Base-by-base conservation (phyloP, 495 filamentous ascomycete genomes). In the Penicillium bialowiezense region DNA sequence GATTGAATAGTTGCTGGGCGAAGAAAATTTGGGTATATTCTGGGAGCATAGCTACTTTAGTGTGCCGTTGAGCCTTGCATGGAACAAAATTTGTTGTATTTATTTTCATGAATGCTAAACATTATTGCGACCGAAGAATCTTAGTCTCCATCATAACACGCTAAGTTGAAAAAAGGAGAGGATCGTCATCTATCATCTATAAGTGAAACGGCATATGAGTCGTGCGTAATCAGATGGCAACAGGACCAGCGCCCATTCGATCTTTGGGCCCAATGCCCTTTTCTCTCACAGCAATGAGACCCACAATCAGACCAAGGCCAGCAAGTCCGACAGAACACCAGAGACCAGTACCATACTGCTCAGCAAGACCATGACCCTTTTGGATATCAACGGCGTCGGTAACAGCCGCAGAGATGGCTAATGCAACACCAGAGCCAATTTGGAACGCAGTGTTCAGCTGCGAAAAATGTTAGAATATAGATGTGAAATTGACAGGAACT, bases 371-470 rank as follows among this genome's bases (percentile, higher is more conserved):
- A 19, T 70, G 67, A 37, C 58, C 62, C 41, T 68, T 59, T 14
- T 62, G 33, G 29, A 70, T 70, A 29, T 70, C 67, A 6, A 62
- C 64, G 0, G 56, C 58, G 31, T 65, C 56, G 17, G 67, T 70
- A 5, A 67, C 66, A 10, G 67, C 67, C 3, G 67, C 64, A 0
- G 67, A 70, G 26, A 70, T 68, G 31, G 67, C 67, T 36, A 70
- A 51, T 0, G 67, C 60, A 4, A 68, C 64, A 12, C 67, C 67
- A 21, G 67, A 70, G 18, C 67, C 67, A 24, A 70, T 70, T 56
- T 70, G 67, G 42, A 70, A 70, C 44, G 67, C 64, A 15, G 67
- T 70, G 44, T 70, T 70, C 4, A 70, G 64, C 64, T 65, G 32
- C 10, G 19, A 15, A 5, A n/a, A 1, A 19, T 37, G 23, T 53